Evolutionary conservation across 1,139 yeast species (phyloP).

Genomic region (Suhomyces coccinellae): DNA sequence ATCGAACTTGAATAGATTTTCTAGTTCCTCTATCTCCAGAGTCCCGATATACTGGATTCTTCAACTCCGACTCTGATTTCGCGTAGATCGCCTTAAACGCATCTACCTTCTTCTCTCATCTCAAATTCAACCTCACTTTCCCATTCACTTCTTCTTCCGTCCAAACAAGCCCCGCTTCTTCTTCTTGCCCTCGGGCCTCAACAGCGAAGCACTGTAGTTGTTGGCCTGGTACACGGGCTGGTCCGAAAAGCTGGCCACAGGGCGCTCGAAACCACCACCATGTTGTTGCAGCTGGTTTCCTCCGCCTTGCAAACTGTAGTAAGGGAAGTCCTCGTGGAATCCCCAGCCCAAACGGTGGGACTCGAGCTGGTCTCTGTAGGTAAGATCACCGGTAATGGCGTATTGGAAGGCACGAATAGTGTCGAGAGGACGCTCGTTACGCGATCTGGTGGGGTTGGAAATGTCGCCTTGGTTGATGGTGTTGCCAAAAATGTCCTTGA

Average conservation of each 20-base stretch:
- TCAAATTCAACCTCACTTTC: background rate
- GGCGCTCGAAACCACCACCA: constrained; percentile 13
- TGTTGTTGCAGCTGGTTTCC: constrained; percentile 17
- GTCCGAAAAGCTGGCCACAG: constrained; percentile 37
- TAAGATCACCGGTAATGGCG: constrained; percentile 83
- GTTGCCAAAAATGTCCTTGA: constrained; percentile 83
- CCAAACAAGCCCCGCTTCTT: constrained; percentile 79
- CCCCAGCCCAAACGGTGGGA: constrained; percentile 78
- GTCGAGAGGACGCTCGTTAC: constrained; percentile 95
- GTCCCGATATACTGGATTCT: no score
- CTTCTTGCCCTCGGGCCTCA: constrained; percentile 40
- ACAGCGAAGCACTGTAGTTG: constrained; percentile 45
- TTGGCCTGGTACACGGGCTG: constrained; percentile 70
- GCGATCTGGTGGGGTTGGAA: constrained; percentile 86
- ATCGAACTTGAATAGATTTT: no score
- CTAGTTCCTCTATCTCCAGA: no score
- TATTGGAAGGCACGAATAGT: constrained; percentile 91
- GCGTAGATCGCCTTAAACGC: no score
- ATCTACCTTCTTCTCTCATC: no score
- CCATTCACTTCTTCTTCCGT: constrained; percentile 43
- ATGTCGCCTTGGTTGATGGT: constrained; percentile 74
- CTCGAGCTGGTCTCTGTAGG: constrained; percentile 78
- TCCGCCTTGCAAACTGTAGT: constrained; percentile 29
- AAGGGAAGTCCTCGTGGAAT: constrained; percentile 50
- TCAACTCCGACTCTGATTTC: no score